Percentiles rank a stretch among this genome's conserved stretches.
phyloP scores from a whole-genome alignment of 352 stramenopile genomes.

The Globisporangium middletonii region DNA sequence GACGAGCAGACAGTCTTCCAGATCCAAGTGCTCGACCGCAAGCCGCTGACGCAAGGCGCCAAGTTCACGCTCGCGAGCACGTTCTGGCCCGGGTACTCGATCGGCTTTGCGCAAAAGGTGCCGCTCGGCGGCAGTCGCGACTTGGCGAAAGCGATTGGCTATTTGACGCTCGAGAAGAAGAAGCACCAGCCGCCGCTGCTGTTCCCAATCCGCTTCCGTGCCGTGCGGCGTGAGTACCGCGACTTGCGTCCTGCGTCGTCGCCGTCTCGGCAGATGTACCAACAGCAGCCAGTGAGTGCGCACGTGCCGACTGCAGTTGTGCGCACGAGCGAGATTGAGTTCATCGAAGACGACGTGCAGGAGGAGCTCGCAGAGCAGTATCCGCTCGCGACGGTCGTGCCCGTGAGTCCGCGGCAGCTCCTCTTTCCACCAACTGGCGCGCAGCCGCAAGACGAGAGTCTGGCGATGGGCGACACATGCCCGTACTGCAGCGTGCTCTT shows the following conservation, averaged over 20 bases:
- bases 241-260: slow-evolving; percentile 18
- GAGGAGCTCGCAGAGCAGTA: slow-evolving; percentile 25
- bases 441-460: slow-evolving; percentile 23
- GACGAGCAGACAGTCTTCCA: slow-evolving; percentile 63
- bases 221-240: slow-evolving; percentile 28
- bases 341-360: slow-evolving; percentile 40
- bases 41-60: slow-evolving; percentile 34
- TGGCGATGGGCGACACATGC: slow-evolving; percentile 32
- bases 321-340: slow-evolving; percentile 42
- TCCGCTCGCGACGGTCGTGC: slow-evolving; percentile 24
- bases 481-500: slow-evolving; percentile 46
- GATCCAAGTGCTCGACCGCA: slow-evolving; percentile 48
- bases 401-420: background rate
- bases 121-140: slow-evolving; percentile 40
- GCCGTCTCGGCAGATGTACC: slow-evolving; percentile 10
- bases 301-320: slow-evolving; percentile 32
- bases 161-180: slow-evolving; percentile 59
- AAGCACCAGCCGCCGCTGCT: slow-evolving; percentile 54
- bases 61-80: slow-evolving; percentile 58
- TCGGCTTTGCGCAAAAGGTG: slow-evolving; percentile 54
- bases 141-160: slow-evolving; percentile 48
- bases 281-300: background rate
- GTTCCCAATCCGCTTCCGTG: slow-evolving; percentile 55
- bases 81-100: slow-evolving; percentile 41
- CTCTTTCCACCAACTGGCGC: background rate